phyloP scores from a whole-genome alignment of 2,329 filamentous ascomycete genomes.

The Amesomyces nigricolor region DNA sequence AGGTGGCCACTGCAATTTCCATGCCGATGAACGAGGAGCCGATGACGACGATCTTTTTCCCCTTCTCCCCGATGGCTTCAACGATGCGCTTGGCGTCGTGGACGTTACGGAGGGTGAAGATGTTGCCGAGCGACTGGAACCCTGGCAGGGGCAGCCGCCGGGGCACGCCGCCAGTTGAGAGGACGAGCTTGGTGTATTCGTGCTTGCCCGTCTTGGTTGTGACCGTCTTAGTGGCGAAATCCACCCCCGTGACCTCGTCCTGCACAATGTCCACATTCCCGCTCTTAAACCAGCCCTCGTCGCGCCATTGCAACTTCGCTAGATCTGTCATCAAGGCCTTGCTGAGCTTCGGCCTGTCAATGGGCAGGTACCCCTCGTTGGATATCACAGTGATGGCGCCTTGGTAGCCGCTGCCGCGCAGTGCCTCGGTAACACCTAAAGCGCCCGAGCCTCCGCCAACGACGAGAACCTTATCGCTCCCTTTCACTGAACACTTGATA shows the following conservation, averaged over 20 bases:
- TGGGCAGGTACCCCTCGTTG: constrained; percentile 76
- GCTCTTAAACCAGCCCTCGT: constrained; percentile 68
- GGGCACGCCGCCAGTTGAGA: constrained; percentile 81
- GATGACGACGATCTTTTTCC: constrained; percentile 87
- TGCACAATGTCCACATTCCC: constrained; percentile 53
- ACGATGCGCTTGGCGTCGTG: constrained; percentile 73
- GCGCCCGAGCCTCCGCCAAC: constrained; percentile 84
- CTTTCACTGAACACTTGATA: constrained; percentile 58
- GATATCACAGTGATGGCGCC: constrained; percentile 79
- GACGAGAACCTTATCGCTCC: constrained; percentile 66
- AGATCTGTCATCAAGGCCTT: constrained; percentile 84
- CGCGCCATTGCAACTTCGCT: constrained; percentile 70
- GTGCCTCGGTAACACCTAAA: constrained; percentile 72
- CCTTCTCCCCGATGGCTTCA: constrained; percentile 70
- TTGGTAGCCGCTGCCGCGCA: constrained; percentile 74
- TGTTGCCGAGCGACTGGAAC: constrained; percentile 79
- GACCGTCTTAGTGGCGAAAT: constrained; percentile 70
- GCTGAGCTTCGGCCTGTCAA: constrained; percentile 92
- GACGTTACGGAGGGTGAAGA: constrained; percentile 78
- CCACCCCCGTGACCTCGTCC: constrained; percentile 64
- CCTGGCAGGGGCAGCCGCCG: constrained; percentile 72
- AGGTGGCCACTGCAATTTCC: constrained; percentile 84
- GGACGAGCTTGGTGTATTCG: constrained; percentile 79
- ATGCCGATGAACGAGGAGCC: constrained; percentile 97
- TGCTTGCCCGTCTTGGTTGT: constrained; percentile 67